phyloP scores from a whole-genome alignment of 495 filamentous ascomycete genomes.

The Neohortaea acidophila region DNA sequence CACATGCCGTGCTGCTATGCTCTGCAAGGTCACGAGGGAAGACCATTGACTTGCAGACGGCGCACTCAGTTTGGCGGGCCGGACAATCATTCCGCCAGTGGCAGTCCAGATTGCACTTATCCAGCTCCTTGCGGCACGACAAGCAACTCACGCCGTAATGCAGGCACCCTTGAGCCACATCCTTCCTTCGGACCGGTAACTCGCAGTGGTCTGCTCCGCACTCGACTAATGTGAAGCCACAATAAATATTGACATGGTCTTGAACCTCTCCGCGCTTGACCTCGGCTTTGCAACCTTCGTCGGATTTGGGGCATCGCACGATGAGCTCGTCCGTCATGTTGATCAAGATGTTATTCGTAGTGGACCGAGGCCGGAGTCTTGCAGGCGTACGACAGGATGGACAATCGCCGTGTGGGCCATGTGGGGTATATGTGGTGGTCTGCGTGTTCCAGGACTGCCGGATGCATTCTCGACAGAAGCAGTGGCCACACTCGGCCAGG shows the following conservation, averaged over 20 bases:
- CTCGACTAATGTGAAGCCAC: constrained; percentile 46
- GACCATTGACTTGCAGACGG: constrained; percentile 37
- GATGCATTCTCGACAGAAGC: constrained; percentile 63
- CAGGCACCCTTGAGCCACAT: constrained; percentile 42
- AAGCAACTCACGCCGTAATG: constrained; percentile 40
- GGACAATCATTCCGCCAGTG: constrained; percentile 39
- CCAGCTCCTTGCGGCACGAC: constrained; percentile 38
- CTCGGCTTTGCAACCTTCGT: constrained; percentile 46
- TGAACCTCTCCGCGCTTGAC: constrained; percentile 52
- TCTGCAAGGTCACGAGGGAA: constrained; percentile 33
- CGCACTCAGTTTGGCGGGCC: constrained; percentile 35
- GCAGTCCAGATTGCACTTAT: constrained; percentile 44
- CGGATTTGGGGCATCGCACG: constrained; percentile 53
- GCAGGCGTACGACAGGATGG: constrained; percentile 26
- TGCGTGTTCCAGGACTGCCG: constrained; percentile 22
- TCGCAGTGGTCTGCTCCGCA: constrained; percentile 38
- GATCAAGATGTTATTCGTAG: constrained; percentile 32
- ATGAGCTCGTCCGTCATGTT: constrained; percentile 61
- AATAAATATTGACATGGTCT: constrained; percentile 62
- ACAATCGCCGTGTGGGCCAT: constrained; percentile 17
- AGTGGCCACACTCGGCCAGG: constrained; percentile 51
- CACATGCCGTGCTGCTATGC: constrained; percentile 37
- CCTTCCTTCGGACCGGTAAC: constrained; percentile 33
- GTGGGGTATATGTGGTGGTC: constrained; percentile 8
- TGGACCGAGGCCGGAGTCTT: constrained; percentile 6